These are phyloP conservation scores for Chaetomiaceae sp. DNA, from an alignment of 2,329 filamentous ascomycete genomes.

Conservation along the genomic window DNA sequence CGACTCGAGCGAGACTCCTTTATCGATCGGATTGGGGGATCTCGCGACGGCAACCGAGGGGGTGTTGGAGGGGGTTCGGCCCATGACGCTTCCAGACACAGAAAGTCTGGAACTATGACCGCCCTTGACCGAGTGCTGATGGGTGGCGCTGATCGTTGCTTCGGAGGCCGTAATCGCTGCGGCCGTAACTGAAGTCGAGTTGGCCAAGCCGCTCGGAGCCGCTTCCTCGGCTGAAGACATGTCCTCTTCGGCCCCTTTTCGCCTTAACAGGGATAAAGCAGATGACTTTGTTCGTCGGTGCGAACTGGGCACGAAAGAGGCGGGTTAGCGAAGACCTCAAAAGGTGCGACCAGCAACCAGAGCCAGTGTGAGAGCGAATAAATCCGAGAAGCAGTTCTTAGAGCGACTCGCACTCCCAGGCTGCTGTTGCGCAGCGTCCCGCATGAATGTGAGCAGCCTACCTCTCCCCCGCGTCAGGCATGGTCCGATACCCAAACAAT, in stretches of 20 bases:
- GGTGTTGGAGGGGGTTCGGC: conserved; percentile 40
- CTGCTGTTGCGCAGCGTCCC: neutral
- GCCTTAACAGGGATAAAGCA: conserved; percentile 51
- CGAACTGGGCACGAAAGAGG: conserved; percentile 11
- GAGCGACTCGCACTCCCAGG: neutral
- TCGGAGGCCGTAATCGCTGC: conserved; percentile 32
- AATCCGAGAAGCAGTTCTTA: neutral
- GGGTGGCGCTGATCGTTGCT: conserved; percentile 35
- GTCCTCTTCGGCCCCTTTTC: conserved; percentile 49
- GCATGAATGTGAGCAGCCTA: conserved; percentile 8
- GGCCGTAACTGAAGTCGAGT: conserved; percentile 33
- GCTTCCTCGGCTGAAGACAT: conserved; percentile 43
- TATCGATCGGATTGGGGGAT: conserved; percentile 35
- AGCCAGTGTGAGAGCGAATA: neutral
- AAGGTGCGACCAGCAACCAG: neutral
- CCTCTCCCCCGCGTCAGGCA: conserved; percentile 28
- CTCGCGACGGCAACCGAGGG: conserved; percentile 30
- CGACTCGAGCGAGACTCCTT: conserved; percentile 69
- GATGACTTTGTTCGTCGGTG: conserved; percentile 55
- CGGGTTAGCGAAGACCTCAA: neutral
- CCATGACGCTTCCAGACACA: conserved; percentile 37
- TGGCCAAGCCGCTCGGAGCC: conserved; percentile 27
- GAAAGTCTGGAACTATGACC: conserved; percentile 49
- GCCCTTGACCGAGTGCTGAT: conserved; percentile 37
- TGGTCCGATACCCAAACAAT: conserved; percentile 6